Evolutionary conservation across 192 early-diverging fungal genomes (phyloP).

Genomic region (Phlyctochytrium planicorne): DNA sequence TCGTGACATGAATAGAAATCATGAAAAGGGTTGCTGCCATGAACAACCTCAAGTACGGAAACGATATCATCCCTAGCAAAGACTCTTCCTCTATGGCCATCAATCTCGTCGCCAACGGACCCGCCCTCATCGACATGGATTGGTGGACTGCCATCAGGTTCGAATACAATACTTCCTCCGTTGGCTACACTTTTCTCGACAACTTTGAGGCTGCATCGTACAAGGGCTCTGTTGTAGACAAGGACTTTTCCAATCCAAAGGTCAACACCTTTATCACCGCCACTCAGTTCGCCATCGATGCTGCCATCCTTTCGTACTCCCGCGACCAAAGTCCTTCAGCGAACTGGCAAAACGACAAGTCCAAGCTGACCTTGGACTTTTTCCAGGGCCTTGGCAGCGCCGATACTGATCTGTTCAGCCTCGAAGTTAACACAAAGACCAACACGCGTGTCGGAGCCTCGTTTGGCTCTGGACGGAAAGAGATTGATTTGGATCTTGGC

Average conservation of each 20-base stretch:
- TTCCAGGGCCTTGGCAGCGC: constrained; percentile 12
- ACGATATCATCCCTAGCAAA: constrained; percentile 1
- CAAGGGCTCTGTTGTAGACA: background rate
- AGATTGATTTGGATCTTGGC: too few relatives aligned
- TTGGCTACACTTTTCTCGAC: background rate
- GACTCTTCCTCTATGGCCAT: background rate
- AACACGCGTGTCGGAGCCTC: background rate
- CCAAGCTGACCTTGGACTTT: constrained; percentile 16
- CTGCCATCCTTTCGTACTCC: constrained; percentile 18
- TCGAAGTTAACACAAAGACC: background rate
- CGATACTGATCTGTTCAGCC: background rate
- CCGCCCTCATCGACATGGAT: background rate
- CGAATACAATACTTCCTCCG: background rate
- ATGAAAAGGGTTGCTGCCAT: background rate
- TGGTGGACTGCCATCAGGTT: background rate
- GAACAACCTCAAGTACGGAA: background rate
- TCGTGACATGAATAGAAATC: constrained; percentile 7
- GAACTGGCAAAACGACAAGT: background rate
- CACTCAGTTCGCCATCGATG: constrained; percentile 19
- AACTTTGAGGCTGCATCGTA: background rate
- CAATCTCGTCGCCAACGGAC: background rate
- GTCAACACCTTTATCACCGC: background rate
- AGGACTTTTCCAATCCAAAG: background rate
- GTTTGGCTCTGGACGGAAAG: constrained; percentile 7
- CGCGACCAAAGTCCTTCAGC: constrained; percentile 4